Evolutionary conservation across 768 basidiomycete genomes (phyloP), one percentile per base, ranked within the genome.

Genomic region (Phanerochaete sordida): DNA sequence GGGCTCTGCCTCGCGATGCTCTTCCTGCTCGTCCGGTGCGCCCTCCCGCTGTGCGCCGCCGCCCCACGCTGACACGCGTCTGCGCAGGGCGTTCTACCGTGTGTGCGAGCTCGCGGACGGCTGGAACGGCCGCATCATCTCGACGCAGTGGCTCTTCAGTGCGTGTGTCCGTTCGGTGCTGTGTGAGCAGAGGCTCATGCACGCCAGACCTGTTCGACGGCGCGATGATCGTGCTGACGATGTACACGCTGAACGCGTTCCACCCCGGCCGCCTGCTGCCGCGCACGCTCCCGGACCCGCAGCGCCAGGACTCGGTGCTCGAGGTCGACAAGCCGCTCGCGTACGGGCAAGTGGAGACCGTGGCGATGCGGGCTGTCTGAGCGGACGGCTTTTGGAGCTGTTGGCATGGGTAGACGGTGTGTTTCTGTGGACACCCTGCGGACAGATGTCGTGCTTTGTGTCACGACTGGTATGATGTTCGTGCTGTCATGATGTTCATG

Each of bases 191-290:
- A 19, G 16, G 44, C 23, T 24, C 44, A 33, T 15, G 2, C 30
- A 43, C 28, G 4, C 13, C 57, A 83, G 82, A 82, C 65, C 69
- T 78, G 7, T 71, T 84, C n/a, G 84, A 84, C 65, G 82, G 79
- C 19, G 74, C 72, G 6, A 79, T 81, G 74, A 73, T 83, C 46
- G 65, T 73, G 2, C 66, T 82, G 5, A 78, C 81, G 1, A 77
- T 82, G 52, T 77, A 70, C 62, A 71, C 74, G 0, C 65, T 80
- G 30, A 82, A 80, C 66, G 49, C 81, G 58, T 71, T 76, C 46
- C 79, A 81, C 63, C 82, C 82, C 2, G 79, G 77, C 31, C 30
- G 2, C 33, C 35, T 60, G 33, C 53, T 60, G 8, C 21, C 26
- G 49, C 26, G 44, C 24, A n/a, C n/a, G n/a, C n/a, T n/a, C n/a